Base-by-base conservation (phyloP, 305 asterid species). In the Fraxinus paxiana region DNA sequence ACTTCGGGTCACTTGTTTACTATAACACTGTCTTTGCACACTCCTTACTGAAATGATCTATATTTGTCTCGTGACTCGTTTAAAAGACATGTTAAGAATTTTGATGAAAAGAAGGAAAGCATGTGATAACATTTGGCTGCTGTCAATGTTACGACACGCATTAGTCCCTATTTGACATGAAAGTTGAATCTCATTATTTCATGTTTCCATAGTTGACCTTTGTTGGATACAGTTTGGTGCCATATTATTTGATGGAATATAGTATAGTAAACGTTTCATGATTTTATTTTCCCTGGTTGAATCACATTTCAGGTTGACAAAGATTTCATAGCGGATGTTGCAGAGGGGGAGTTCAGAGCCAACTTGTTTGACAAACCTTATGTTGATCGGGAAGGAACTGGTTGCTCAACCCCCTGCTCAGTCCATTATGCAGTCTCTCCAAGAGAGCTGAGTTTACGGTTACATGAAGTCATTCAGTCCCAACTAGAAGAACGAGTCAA, bases 401-500 rank as follows among this genome's bases (percentile, higher is more conserved):
- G 83, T 65, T 73, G 82, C 83, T 87, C 92, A 74, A 91, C 96
- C 9, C 88, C 92, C 35, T 88, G 77, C 70, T 88, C 92, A 13
- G 84, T 80, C 46, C 87, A 85, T 70, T 92, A 92, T 70, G 90
- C 97, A 0, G 90, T 96, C 79, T 94, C 95, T 56, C 97, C 99
- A 0, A 86, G 87, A 85, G 97, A 94, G 80, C 90, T 96, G 77
- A 92, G 95, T 73, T 85, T 92, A 83, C 90, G 96, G 41, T 85
- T 96, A 79, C 97, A 96, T 65, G 92, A 92, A 90, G 90, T 94
- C 80, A 83, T 96, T 84, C 95, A 92, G 85, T 91, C 97, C 67
- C 89, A 94, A 84, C 84, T 96, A 12, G 93, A 94, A 83, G 90
- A 86, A 73, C 95, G 97, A 2, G 77, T 92, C 5, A 84, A 81